Evolutionary conservation across 164 flowering plant species (phyloP).

Genomic region (Buxus sempervirens): DNA sequence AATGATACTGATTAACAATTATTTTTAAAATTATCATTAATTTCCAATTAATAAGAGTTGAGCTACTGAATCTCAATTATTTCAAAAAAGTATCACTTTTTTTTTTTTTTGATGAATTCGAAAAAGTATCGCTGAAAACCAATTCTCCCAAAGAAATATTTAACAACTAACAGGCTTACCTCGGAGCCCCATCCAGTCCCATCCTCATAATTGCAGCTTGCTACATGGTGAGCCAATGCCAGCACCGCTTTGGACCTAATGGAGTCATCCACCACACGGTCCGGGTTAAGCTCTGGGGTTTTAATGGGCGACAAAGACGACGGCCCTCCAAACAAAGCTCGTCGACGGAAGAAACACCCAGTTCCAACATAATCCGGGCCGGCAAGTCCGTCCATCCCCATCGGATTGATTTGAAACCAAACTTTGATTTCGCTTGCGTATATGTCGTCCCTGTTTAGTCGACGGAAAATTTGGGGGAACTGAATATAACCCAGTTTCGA

Average conservation of each 20-base stretch:
- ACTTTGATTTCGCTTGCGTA: conserved; percentile 34
- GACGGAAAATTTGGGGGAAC: conserved; percentile 49
- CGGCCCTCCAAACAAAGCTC: conserved; percentile 50
- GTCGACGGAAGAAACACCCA: conserved; percentile 52
- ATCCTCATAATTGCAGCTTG: conserved; percentile 36
- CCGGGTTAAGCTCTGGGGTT: conserved; percentile 26
- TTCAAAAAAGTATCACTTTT: too few relatives aligned
- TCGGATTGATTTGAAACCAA: conserved; percentile 31
- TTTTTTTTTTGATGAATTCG: too few relatives aligned
- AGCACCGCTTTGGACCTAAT: conserved; percentile 17
- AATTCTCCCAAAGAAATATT: too few relatives aligned
- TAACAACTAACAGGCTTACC: conserved; percentile 30
- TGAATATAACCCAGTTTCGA: conserved; percentile 35
- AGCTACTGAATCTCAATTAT: too few relatives aligned
- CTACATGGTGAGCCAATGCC: conserved; percentile 33
- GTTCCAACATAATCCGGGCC: conserved; percentile 60
- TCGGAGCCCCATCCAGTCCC: conserved; percentile 57
- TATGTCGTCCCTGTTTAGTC: conserved; percentile 43
- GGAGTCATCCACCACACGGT: conserved; percentile 17
- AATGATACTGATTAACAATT: too few relatives aligned
- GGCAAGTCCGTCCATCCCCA: conserved; percentile 54
- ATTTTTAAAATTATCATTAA: too few relatives aligned
- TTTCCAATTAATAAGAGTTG: too few relatives aligned
- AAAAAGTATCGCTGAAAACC: too few relatives aligned
- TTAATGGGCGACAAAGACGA: conserved; percentile 20